A percentile compares a stretch with the other conserved stretches of the same genome.
These are phyloP conservation scores for Phytophthora kernoviae DNA, from an alignment of 352 stramenopile species.

Conservation along the genomic window DNA sequence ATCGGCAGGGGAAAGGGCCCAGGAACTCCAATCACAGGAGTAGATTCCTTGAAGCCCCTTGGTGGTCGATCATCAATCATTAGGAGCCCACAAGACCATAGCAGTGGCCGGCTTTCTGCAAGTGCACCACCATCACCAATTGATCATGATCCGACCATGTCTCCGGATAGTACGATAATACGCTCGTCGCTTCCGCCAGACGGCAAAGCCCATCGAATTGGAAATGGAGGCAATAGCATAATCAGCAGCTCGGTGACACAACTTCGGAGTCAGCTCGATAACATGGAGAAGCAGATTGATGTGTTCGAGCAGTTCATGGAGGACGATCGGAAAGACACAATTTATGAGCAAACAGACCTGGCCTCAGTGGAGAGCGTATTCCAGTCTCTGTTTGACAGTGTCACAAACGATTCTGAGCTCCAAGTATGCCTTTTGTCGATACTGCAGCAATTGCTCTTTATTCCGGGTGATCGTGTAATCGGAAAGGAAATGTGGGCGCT, in stretches of 20 bases:
- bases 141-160: slow-evolving; percentile 42
- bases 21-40: slow-evolving; percentile 31
- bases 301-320: slow-evolving; percentile 90
- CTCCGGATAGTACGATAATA: slow-evolving; percentile 32
- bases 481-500: slow-evolving; percentile 90
- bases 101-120: slow-evolving; percentile 22
- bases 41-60: slow-evolving; percentile 39
- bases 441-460: slow-evolving; percentile 86
- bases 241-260: slow-evolving; percentile 78
- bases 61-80: slow-evolving; percentile 26
- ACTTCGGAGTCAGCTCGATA: slow-evolving; percentile 82
- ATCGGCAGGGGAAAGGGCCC: slow-evolving; percentile 19
- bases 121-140: slow-evolving; percentile 61
- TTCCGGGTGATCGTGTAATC: slow-evolving; percentile 78
- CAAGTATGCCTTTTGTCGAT: slow-evolving; percentile 80
- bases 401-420: slow-evolving; percentile 66
- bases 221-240: slow-evolving; percentile 51
- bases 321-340: slow-evolving; percentile 86
- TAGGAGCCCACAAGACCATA: slow-evolving; percentile 27
- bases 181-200: slow-evolving; percentile 38
- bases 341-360: slow-evolving; percentile 83
- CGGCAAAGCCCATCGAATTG: slow-evolving; percentile 24
- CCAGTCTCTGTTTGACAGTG: slow-evolving; percentile 54
- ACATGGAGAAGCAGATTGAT: slow-evolving; percentile 90
- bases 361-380: slow-evolving; percentile 76